phyloP scores from a whole-genome alignment of 768 basidiomycete species.

The Melanogaster broomeanus region DNA sequence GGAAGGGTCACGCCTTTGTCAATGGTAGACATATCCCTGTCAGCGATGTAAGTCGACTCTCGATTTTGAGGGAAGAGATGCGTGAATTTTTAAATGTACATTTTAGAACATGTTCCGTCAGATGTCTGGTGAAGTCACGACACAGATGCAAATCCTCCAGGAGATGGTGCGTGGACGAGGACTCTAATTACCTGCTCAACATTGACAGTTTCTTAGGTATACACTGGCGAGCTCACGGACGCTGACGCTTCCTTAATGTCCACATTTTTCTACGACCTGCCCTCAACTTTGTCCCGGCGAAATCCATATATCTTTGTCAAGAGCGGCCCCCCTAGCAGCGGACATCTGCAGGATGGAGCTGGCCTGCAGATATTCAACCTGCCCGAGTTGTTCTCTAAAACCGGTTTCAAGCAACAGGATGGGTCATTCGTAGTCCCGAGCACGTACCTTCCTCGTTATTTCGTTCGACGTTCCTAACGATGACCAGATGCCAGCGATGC shows the following conservation, averaged over 20 bases:
- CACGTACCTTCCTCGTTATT: conserved; percentile 32
- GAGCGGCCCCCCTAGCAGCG: conserved; percentile 35
- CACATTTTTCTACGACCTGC: conserved; percentile 90
- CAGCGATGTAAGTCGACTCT: conserved; percentile 55
- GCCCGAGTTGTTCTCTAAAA: conserved; percentile 29
- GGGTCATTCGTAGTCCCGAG: conserved; percentile 66
- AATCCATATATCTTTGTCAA: conserved; percentile 73
- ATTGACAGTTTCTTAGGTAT: conserved; percentile 44
- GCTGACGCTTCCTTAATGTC: conserved; percentile 50
- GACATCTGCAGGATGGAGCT: conserved; percentile 6
- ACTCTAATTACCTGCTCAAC: not conserved
- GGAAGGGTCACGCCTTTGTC: conserved; percentile 74
- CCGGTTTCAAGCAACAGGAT: conserved; percentile 42
- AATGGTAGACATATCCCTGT: conserved; percentile 82
- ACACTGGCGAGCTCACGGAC: conserved; percentile 57
- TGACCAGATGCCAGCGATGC: conserved; percentile 13
- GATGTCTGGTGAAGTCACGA: conserved; percentile 44
- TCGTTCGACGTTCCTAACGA: conserved; percentile 4
- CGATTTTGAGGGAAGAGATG: not conserved
- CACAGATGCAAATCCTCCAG: conserved; percentile 70
- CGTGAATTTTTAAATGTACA: not conserved
- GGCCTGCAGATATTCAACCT: conserved; percentile 25
- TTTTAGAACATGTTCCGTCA: conserved; percentile 27
- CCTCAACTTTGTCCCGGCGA: conserved; percentile 66
- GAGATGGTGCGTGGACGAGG: conserved; percentile 53